Conservation (phyloP, 352 stramenopile species). For the Aphanomyces euteiches region DNA sequence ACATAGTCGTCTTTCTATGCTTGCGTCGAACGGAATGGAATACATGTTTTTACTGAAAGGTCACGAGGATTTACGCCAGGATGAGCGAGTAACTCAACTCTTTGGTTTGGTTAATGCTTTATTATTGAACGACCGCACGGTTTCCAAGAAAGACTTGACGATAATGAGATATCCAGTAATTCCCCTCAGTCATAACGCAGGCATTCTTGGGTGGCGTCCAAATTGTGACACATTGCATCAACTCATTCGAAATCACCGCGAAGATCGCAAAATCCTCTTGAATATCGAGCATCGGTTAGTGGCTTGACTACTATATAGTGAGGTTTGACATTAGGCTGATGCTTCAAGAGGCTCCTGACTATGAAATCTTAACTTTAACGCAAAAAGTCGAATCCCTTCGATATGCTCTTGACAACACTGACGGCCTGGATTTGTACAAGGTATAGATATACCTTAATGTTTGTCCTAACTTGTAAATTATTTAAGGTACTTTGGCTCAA, state of each 20-base stretch:
- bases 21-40: conserved; percentile 94
- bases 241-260: conserved; percentile 93
- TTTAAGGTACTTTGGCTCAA: conserved; percentile 92
- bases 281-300: conserved; percentile 94
- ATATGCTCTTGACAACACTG: conserved; percentile 89
- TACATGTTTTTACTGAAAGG: conserved; percentile 99
- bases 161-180: conserved; percentile 98
- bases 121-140: conserved; percentile 95
- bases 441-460: conserved; percentile 53
- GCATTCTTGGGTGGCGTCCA: conserved; percentile 97
- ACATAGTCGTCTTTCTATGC: conserved; percentile 85
- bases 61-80: conserved; percentile 99
- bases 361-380: conserved; percentile 94
- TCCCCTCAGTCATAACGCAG: conserved; percentile 96
- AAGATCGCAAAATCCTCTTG: conserved; percentile 86
- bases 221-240: conserved; percentile 98
- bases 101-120: conserved; percentile 99
- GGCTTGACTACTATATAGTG: background rate
- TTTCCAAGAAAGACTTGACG: conserved; percentile 95
- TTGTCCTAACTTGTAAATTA: background rate
- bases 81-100: conserved; percentile 99
- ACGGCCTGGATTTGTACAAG: conserved; percentile 97
- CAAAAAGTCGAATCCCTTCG: conserved; percentile 99
- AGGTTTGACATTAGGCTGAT: conserved; percentile 39
- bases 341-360: conserved; percentile 89